These are phyloP conservation scores for Rhododendron ovatum DNA, from an alignment of 148 eudicot genomes.

Conservation along the genomic window DNA sequence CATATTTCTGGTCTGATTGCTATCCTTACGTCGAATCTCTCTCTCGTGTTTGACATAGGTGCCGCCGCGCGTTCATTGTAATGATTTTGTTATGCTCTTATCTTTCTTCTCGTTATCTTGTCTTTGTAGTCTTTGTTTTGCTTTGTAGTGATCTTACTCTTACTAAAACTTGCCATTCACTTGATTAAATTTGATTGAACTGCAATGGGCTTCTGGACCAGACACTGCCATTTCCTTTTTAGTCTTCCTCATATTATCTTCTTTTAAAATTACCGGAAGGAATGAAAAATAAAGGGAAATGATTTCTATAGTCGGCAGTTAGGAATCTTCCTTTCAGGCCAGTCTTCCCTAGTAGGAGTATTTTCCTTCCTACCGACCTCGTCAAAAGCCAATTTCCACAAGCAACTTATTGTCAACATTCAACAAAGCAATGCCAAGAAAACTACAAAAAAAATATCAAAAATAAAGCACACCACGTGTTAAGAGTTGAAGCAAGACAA, in stretches of 20 bases:
- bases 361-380: neutral
- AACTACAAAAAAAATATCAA: neutral
- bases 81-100: neutral
- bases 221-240: too few relatives aligned
- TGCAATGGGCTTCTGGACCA: too few relatives aligned
- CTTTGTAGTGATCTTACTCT: too few relatives aligned
- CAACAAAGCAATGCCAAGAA: neutral
- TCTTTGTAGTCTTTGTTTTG: neutral
- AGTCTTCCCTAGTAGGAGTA: neutral
- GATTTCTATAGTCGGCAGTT: neutral
- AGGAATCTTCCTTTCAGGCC: neutral
- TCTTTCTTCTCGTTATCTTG: neutral
- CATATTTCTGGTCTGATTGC: constrained; percentile 4
- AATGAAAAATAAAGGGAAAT: neutral
- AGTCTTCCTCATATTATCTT: too few relatives aligned
- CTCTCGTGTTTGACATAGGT: neutral
- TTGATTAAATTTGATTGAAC: too few relatives aligned
- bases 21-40: neutral
- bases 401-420: neutral
- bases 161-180: too few relatives aligned
- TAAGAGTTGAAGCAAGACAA: neutral
- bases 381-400: neutral
- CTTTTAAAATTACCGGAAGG: too few relatives aligned
- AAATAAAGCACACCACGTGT: neutral
- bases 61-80: neutral